Percentiles rank a stretch among this genome's conserved stretches.
Conservation (phyloP, 768 basidiomycete genomes). For the Coprinopsis sp. region DNA sequence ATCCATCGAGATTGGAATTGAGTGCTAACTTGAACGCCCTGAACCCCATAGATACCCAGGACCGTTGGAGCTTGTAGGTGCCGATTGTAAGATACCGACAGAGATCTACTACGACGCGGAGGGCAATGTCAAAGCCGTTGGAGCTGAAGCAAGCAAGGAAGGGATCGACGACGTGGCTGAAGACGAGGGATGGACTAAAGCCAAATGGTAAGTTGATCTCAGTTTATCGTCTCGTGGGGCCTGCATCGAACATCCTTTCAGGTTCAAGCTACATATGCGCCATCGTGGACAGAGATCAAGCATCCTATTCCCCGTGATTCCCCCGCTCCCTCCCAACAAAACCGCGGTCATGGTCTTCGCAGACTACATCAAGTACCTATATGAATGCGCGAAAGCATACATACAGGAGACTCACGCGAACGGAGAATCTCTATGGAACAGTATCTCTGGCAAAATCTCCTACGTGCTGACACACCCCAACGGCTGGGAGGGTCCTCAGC, state of each 20-base stretch:
- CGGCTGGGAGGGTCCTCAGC: constrained; percentile 55
- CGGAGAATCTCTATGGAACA: constrained; percentile 40
- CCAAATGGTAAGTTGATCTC: constrained; percentile 9
- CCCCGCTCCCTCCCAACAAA: constrained; percentile 38
- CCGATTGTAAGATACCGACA: constrained; percentile 15
- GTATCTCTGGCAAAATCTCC: constrained; percentile 37
- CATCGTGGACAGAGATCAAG: neutral
- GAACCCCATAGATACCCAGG: constrained; percentile 12
- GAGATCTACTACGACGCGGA: constrained; percentile 13
- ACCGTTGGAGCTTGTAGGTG: constrained; percentile 12
- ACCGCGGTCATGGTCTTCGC: constrained; percentile 36
- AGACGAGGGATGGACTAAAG: constrained; percentile 12
- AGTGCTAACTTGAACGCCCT: neutral
- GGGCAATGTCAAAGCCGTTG: constrained; percentile 9
- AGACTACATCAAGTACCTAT: constrained; percentile 48
- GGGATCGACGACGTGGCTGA: constrained; percentile 12
- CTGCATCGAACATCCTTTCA: neutral
- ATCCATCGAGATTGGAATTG: neutral
- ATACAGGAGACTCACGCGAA: constrained; percentile 42
- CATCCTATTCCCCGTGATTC: constrained; percentile 14
- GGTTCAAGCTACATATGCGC: constrained; percentile 26
- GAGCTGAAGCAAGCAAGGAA: constrained; percentile 12
- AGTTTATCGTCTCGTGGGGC: neutral
- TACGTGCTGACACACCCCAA: constrained; percentile 56
- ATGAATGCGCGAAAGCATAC: constrained; percentile 36